Conservation (phyloP, 805 yeast genomes). For the Clavispora fructus region DNA sequence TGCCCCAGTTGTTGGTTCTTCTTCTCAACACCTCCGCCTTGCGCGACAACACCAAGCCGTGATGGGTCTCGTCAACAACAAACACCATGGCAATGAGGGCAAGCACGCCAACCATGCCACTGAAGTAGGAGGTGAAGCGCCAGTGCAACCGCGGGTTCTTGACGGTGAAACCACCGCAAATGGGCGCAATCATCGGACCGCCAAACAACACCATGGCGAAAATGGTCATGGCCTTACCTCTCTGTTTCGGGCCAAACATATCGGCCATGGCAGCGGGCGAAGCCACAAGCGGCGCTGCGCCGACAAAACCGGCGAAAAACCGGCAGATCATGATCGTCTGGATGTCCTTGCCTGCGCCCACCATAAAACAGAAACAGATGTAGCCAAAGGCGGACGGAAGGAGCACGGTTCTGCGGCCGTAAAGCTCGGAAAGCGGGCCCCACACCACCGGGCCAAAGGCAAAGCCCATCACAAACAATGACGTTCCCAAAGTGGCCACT, state of each 20-base stretch:
- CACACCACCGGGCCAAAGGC: conserved; percentile 89
- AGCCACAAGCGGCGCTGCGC: conserved; percentile 23
- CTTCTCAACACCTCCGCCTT: conserved; percentile 62
- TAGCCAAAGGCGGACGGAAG: conserved; percentile 53
- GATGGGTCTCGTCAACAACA: conserved; percentile 65
- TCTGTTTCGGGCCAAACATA: conserved; percentile 10
- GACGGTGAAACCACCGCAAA: conserved; percentile 57
- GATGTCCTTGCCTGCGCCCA: conserved; percentile 20
- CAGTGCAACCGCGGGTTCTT: conserved; percentile 57
- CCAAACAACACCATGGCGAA: conserved; percentile 32
- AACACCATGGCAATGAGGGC: conserved; percentile 36
- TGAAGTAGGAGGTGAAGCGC: conserved; percentile 77
- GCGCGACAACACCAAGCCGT: conserved; percentile 55
- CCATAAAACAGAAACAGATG: conserved; percentile 50
- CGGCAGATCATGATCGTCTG: conserved; percentile 20
- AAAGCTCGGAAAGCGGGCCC: conserved; percentile 83
- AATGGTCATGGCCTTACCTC: conserved; percentile 21
- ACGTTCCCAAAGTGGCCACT: conserved; percentile 70
- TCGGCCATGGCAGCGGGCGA: conserved; percentile 22
- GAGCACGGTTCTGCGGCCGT: conserved; percentile 63
- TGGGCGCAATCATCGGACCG: conserved; percentile 20
- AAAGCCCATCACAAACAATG: conserved; percentile 86
- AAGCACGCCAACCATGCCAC: conserved; percentile 55
- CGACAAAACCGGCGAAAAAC: conserved; percentile 20
- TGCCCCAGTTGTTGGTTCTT: conserved; percentile 77